These are phyloP conservation scores for Penicillium sp. DNA, from an alignment of 2,329 filamentous ascomycete genomes.

Conservation along the genomic window DNA sequence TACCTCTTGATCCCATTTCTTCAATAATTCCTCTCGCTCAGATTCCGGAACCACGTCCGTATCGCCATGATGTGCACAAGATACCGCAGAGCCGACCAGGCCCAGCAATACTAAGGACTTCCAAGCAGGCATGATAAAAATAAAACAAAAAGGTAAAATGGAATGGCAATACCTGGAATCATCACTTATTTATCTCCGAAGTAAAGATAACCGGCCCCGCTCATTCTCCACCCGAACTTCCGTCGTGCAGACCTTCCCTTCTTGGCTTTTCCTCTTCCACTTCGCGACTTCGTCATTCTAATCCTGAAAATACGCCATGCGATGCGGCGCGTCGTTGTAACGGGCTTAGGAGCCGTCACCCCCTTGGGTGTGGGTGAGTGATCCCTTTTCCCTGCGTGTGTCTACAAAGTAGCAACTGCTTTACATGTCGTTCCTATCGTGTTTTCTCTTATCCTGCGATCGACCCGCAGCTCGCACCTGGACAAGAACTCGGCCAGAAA, in stretches of 20 bases:
- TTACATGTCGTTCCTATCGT: too few relatives aligned
- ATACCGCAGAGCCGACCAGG: constrained; percentile 28
- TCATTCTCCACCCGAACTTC: constrained; percentile 12
- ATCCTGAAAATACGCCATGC: constrained; percentile 15
- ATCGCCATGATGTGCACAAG: constrained; percentile 40
- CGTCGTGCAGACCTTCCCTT: constrained; percentile 39
- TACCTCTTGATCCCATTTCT: constrained; percentile 47
- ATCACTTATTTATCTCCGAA: too few relatives aligned
- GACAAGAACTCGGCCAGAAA: constrained; percentile 3
- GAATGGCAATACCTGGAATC: too few relatives aligned
- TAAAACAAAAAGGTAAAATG: neutral
- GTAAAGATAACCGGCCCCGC: constrained; percentile 15
- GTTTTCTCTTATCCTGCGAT: constrained; percentile 7
- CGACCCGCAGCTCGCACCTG: neutral
- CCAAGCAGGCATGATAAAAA: constrained; percentile 25
- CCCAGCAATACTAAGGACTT: constrained; percentile 32
- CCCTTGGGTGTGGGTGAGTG: constrained; percentile 68
- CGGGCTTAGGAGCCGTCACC: constrained; percentile 73
- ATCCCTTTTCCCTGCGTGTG: neutral
- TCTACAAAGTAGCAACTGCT: too few relatives aligned
- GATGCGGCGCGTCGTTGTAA: constrained; percentile 68
- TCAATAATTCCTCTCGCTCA: constrained; percentile 40
- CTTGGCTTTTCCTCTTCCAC: constrained; percentile 21
- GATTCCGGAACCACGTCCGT: constrained; percentile 37
- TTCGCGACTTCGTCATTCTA: constrained; percentile 3